phyloP scores from a whole-genome alignment of 768 basidiomycete species.

The Russula olivacea region DNA sequence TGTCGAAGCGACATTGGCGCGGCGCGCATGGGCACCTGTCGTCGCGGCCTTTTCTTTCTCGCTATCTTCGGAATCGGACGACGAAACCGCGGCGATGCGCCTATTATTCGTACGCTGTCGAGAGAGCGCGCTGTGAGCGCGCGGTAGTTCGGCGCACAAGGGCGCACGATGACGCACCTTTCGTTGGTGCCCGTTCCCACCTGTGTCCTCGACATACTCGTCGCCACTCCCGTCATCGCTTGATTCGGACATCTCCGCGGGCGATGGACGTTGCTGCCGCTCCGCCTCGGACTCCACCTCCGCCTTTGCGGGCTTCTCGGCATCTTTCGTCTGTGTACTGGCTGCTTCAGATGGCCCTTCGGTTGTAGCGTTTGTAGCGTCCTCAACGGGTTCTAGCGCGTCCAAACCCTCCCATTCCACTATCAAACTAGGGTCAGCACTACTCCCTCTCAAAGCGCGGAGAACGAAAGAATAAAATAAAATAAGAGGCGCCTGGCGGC shows the following conservation, averaged over 20 bases:
- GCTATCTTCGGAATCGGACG: constrained; percentile 10
- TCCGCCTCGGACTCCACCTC: constrained; percentile 42
- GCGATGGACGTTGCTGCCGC: constrained; percentile 6
- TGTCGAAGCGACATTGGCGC: constrained; percentile 17
- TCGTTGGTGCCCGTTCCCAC: constrained; percentile 31
- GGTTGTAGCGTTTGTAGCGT: neutral
- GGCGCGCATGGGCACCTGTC: constrained; percentile 17
- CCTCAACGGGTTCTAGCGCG: constrained; percentile 38
- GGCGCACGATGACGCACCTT: constrained; percentile 39
- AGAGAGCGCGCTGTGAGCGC: neutral
- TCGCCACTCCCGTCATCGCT: constrained; percentile 49
- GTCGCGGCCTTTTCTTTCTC: neutral
- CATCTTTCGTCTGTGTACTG: constrained; percentile 19
- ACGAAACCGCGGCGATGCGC: constrained; percentile 9
- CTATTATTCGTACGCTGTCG: constrained; percentile 2
- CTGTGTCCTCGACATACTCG: constrained; percentile 54
- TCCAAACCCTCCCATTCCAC: constrained; percentile 71
- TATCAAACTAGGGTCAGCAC: constrained; percentile 31
- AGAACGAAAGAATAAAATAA: constrained; percentile 6
- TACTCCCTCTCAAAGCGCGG: neutral
- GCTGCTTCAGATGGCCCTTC: constrained; percentile 28
- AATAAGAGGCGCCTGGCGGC: neutral
- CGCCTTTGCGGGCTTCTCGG: constrained; percentile 31
- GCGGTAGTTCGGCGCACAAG: no score
- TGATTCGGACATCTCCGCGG: constrained; percentile 27